A percentile compares a stretch with the other conserved stretches of the same genome.
These are phyloP conservation scores for Eimeria acervulina DNA, from an alignment of 169 alveolate species.

Conservation along the genomic window DNA sequence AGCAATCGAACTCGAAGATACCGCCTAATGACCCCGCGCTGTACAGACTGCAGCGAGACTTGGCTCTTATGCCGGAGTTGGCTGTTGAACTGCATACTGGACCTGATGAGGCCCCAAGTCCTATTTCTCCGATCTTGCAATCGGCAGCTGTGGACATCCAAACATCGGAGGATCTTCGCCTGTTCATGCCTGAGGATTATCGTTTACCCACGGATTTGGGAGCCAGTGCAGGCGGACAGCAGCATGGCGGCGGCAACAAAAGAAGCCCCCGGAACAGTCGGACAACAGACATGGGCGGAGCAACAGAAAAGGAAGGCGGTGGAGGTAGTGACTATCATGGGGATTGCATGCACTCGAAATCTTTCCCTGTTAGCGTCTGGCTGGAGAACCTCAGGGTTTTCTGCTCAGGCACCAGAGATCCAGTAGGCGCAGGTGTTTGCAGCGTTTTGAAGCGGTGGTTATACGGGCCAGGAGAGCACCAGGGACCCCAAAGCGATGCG, in stretches of 20 bases:
- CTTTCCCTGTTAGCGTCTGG: slow-evolving; percentile 53
- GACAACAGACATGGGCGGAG: background rate
- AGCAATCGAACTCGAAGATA: background rate
- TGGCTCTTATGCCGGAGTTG: slow-evolving; percentile 39
- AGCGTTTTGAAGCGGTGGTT: slow-evolving; percentile 11
- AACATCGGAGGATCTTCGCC: slow-evolving; percentile 51
- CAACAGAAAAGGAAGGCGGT: background rate
- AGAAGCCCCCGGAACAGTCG: slow-evolving; percentile 1
- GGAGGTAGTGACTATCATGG: background rate
- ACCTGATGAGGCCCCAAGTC: slow-evolving; percentile 43
- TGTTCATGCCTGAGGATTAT: slow-evolving; percentile 40
- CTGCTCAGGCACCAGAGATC: background rate
- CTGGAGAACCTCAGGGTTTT: slow-evolving; percentile 19
- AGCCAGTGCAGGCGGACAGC: slow-evolving; percentile 16
- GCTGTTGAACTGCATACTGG: slow-evolving; percentile 58
- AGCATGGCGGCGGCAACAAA: background rate
- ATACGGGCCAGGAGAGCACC: background rate
- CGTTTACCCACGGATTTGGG: slow-evolving; percentile 1
- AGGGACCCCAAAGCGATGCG: slow-evolving; percentile 6
- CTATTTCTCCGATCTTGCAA: background rate
- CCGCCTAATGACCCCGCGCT: background rate
- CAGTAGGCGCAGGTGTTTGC: slow-evolving; percentile 6
- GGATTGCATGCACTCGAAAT: background rate
- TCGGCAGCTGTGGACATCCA: slow-evolving; percentile 11
- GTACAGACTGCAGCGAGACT: slow-evolving; percentile 35